Base-by-base conservation (phyloP, 2,329 filamentous ascomycete genomes). In the Aspergillus eucalypticola region DNA sequence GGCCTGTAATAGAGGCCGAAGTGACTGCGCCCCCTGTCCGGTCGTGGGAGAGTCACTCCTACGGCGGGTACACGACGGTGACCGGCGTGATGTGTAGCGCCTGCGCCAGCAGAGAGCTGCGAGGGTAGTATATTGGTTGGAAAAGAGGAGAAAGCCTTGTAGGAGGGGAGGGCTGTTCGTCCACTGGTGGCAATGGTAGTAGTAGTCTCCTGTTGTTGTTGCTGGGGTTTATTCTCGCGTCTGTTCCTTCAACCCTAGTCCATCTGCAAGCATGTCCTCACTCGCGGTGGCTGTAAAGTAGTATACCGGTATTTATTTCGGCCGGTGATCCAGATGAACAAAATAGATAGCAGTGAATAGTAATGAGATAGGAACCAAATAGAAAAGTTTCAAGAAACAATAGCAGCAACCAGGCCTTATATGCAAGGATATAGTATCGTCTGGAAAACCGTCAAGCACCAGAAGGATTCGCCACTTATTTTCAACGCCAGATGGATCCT, bases 1-100 rank as follows among this genome's bases (percentile, higher is more conserved):
- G 57, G 58, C 64, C 64, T 66, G 59, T 66, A 56, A 64, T 42
- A 63, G 58, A 60, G 38, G 39, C 49, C 60, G 65, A 62, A 39
- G 58, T 54, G 49, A 65, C 63, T 64, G 60, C 65, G 65, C 65
- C 66, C 61, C 66, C 59, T 60, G 62, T 61, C 48, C 48, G 50
- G 48, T 29, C 41, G 63, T 55, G 62, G 58, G 58, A 60, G 54
- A 54, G 57, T 62, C 55, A 56, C 54, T 59, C 55, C 58, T 60
- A 60, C 51, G 62, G 65, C 64, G 64, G 64, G 60, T 67, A 59
- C 59, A 62, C 46, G 54, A 65, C 62, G 59, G 50, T 39, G 53
- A 56, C 59, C 48, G 60, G 27, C 46, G 55, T 64, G 60, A 65
- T 66, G 60, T 53, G 62, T 61, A 67, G 62, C 50, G 59, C 54